A percentile compares a stretch with the other conserved stretches of the same genome.
phyloP scores from a whole-genome alignment of 192 early-diverging fungal genomes.

The Jimgerdemannia flammicorona region DNA sequence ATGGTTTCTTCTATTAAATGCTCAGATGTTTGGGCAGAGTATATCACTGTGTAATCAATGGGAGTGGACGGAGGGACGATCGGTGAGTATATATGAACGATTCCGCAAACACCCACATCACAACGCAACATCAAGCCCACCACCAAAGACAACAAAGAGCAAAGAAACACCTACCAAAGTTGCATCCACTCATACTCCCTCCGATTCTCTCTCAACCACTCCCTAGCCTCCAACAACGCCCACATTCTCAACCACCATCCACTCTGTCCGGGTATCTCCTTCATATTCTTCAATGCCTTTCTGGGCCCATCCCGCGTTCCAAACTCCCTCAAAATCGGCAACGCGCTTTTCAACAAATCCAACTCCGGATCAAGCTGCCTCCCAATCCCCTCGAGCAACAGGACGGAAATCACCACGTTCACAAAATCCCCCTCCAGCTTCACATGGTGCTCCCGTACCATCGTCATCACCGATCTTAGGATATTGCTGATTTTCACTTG shows the following conservation, averaged over 20 bases:
- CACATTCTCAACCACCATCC: constrained; percentile 60
- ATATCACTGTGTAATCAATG: background rate
- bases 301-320: constrained; percentile 47
- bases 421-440: constrained; percentile 94
- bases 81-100: background rate
- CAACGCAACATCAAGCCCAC: too few species aligned
- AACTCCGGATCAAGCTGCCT: constrained; percentile 84
- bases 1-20: background rate
- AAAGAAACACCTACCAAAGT: constrained; percentile 25
- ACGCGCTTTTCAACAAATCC: constrained; percentile 81
- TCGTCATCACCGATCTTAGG: constrained; percentile 73
- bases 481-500: constrained; percentile 81
- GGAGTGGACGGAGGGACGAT: background rate
- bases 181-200: constrained; percentile 33
- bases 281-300: constrained; percentile 41
- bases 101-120: too few species aligned
- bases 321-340: constrained; percentile 67
- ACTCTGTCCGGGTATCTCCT: constrained; percentile 32
- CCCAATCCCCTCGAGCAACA: constrained; percentile 95
- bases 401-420: constrained; percentile 87
- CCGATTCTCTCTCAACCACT: constrained; percentile 36
- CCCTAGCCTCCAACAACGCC: constrained; percentile 54
- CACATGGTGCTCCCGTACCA: constrained; percentile 91
- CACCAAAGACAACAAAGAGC: background rate
- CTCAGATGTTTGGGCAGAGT: background rate